Conservation (phyloP, 1,284 basidiomycete species). For the Psilocybe mexicana region DNA sequence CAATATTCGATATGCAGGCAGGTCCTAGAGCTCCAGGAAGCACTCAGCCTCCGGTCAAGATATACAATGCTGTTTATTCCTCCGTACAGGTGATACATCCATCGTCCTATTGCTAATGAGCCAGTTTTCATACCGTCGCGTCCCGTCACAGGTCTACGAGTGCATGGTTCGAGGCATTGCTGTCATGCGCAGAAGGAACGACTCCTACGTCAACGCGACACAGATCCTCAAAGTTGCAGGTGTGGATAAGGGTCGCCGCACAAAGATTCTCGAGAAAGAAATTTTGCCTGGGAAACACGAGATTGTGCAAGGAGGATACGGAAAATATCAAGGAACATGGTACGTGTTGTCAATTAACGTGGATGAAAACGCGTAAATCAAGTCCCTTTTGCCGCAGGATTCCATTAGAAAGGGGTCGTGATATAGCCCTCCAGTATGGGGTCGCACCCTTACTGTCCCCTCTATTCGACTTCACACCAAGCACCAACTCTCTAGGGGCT, state of each 20-base stretch:
- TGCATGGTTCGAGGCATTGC: constrained; percentile 98
- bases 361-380: constrained; percentile 20
- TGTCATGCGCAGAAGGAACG: constrained; percentile 94
- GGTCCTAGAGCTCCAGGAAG: constrained; percentile 38
- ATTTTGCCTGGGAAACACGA: constrained; percentile 95
- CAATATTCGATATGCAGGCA: constrained; percentile 45
- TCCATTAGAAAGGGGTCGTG: constrained; percentile 86
- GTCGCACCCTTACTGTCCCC: constrained; percentile 84
- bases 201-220: constrained; percentile 96
- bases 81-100: constrained; percentile 69
- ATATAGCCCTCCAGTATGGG: constrained; percentile 89
- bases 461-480: constrained; percentile 89
- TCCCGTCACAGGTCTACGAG: constrained; percentile 77
- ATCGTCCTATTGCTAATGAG: constrained; percentile 9
- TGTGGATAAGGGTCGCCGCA: constrained; percentile 94
- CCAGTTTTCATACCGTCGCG: constrained; percentile 39
- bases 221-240: constrained; percentile 99
- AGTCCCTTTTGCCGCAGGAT: constrained; percentile 60
- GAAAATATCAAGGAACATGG: constrained; percentile 99
- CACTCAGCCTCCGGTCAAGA: constrained; percentile 68
- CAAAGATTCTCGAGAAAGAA: constrained; percentile 98
- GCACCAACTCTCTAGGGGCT: constrained; percentile 60
- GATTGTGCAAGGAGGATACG: constrained; percentile 99
- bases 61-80: constrained; percentile 88
- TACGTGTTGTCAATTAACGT: constrained; percentile 36